Evolutionary conservation across 805 yeast species (phyloP).

Genomic region (Torulaspora gathmanii): DNA sequence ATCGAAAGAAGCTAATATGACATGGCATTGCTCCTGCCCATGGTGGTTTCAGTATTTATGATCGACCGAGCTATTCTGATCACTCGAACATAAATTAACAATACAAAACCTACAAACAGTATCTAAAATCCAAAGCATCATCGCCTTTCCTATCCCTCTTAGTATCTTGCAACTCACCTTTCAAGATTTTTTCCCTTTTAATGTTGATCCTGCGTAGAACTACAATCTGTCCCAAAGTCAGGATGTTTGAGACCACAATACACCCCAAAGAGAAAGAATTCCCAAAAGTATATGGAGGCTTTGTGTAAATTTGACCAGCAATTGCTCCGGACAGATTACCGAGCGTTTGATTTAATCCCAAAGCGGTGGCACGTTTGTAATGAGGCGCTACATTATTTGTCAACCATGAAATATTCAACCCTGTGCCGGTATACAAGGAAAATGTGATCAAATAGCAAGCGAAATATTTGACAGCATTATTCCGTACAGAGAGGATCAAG

Average conservation of each 20-base stretch:
- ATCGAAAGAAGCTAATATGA: too few species aligned
- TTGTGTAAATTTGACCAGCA: slow-evolving; percentile 42
- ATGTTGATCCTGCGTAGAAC: slow-evolving; percentile 16
- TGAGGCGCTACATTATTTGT: slow-evolving; percentile 41
- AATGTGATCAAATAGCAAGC: slow-evolving; percentile 38
- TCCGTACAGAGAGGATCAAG: slow-evolving; percentile 30
- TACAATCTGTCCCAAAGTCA: slow-evolving; percentile 18
- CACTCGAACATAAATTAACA: not conserved
- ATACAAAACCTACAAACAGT: slow-evolving; percentile 15
- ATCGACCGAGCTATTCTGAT: not conserved
- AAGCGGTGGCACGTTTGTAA: slow-evolving; percentile 41
- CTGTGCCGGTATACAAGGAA: slow-evolving; percentile 38
- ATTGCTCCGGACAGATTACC: slow-evolving; percentile 46
- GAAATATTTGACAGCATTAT: slow-evolving; percentile 36
- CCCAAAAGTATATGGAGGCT: slow-evolving; percentile 40
- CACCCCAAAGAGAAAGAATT: slow-evolving; percentile 40
- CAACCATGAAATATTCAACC: slow-evolving; percentile 43
- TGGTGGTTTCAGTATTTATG: too few species aligned
- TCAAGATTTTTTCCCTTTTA: slow-evolving; percentile 16
- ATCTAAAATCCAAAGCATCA: slow-evolving; percentile 25
- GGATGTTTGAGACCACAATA: slow-evolving; percentile 23
- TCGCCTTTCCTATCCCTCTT: slow-evolving; percentile 24
- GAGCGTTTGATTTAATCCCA: slow-evolving; percentile 41
- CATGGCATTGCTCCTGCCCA: too few species aligned
- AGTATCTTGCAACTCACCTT: slow-evolving; percentile 23